Percentiles rank a stretch among this genome's conserved stretches.
These are phyloP conservation scores for Exophiala xenobiotica DNA, from an alignment of 2,329 filamentous ascomycete genomes.

Conservation along the genomic window DNA sequence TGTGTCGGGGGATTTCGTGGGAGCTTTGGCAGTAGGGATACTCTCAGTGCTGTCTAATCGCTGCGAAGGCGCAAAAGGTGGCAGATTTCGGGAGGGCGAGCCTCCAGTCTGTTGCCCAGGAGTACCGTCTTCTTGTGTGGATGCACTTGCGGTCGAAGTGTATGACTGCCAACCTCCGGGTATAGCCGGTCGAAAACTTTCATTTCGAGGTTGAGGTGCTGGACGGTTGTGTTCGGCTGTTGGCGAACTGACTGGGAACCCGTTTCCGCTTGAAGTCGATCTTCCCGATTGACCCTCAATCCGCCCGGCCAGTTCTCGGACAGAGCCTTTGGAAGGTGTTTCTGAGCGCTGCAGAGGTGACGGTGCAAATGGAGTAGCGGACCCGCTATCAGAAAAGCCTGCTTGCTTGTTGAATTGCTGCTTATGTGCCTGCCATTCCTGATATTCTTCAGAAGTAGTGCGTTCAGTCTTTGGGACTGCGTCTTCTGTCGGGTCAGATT, in stretches of 20 bases:
- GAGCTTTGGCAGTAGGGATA: conserved; percentile 27
- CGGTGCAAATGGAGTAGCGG: not conserved
- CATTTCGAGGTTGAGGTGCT: conserved; percentile 31
- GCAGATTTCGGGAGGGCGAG: not conserved
- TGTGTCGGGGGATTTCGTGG: conserved; percentile 6
- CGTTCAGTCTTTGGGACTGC: not conserved
- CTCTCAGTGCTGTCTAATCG: conserved; percentile 25
- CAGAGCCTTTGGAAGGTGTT: conserved; percentile 51
- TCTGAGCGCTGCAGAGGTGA: conserved; percentile 37
- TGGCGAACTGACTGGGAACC: conserved; percentile 1
- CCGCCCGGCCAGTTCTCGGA: conserved; percentile 52
- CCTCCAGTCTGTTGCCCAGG: conserved; percentile 6
- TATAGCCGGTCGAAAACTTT: conserved; percentile 52
- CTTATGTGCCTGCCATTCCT: conserved; percentile 20
- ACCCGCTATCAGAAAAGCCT: conserved; percentile 5
- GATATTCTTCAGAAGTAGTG: conserved; percentile 18
- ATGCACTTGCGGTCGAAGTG: conserved; percentile 31
- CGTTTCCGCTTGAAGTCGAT: conserved; percentile 23
- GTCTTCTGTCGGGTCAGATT: conserved; percentile 20
- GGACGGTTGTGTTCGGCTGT: conserved; percentile 12
- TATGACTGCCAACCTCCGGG: conserved; percentile 57
- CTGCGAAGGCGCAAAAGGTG: conserved; percentile 5
- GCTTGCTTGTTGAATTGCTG: conserved; percentile 12
- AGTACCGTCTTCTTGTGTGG: conserved; percentile 9
- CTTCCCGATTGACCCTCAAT: conserved; percentile 41